Percentiles rank a stretch among this genome's conserved stretches.
phyloP scores from a whole-genome alignment of 495 filamentous ascomycete genomes.

The Hypomontagnella submonticulosa region DNA sequence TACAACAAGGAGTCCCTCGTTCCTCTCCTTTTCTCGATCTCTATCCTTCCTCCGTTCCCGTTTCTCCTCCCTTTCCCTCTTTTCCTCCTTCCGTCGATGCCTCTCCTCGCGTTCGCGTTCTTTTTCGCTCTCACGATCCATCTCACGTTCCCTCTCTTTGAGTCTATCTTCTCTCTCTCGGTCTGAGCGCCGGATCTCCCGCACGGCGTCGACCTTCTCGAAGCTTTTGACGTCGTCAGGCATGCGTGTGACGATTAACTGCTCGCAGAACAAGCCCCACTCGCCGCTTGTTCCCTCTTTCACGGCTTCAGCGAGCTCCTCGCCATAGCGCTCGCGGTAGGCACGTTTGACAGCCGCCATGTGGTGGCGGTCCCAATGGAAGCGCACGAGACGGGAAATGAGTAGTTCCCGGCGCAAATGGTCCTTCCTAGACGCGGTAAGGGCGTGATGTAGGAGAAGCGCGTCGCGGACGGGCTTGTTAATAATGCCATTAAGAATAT shows the following conservation, averaged over 20 bases:
- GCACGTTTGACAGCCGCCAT: constrained; percentile 75
- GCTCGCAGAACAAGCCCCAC: constrained; percentile 64
- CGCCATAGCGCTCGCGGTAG: constrained; percentile 76
- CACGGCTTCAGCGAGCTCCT: constrained; percentile 72
- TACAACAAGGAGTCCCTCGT: constrained; percentile 42
- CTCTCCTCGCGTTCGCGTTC: constrained; percentile 48
- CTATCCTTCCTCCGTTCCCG: constrained; percentile 37
- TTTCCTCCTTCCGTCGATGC: constrained; percentile 22
- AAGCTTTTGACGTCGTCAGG: constrained; percentile 62
- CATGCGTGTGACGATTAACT: constrained; percentile 64
- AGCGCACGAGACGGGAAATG: constrained; percentile 80
- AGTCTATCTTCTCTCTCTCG: constrained; percentile 34
- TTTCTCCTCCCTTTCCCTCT: constrained; percentile 38
- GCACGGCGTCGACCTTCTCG: constrained; percentile 50
- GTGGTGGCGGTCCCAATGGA: constrained; percentile 86
- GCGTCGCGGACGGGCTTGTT: constrained; percentile 95
- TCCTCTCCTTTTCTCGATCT: constrained; percentile 36
- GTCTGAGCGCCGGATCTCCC: constrained; percentile 30
- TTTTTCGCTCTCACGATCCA: constrained; percentile 44
- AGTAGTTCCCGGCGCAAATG: constrained; percentile 81
- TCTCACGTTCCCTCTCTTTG: constrained; percentile 42
- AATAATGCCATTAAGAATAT: constrained; percentile 96
- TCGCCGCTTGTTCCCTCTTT: constrained; percentile 61
- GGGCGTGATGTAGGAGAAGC: constrained; percentile 91
- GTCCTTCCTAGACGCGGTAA: constrained; percentile 70